Conservation (phyloP, 2,329 filamentous ascomycete species). For the Aspergillus brunneoviolaceus region DNA sequence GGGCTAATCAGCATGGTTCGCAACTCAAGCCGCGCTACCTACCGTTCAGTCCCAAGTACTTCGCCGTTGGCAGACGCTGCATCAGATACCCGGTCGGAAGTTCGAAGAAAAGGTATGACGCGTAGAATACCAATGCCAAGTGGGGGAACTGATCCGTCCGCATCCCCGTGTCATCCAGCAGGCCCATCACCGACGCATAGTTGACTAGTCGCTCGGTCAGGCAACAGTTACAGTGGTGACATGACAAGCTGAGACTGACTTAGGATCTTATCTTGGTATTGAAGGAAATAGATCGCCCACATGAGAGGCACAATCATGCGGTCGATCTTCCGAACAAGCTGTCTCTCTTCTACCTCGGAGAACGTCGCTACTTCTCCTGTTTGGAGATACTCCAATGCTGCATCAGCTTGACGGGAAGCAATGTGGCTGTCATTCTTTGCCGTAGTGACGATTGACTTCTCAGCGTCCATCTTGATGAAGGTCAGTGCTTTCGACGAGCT, state of each 20-base stretch:
- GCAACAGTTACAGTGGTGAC: constrained; percentile 45
- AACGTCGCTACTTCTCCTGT: constrained; percentile 26
- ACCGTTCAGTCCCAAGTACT: constrained; percentile 51
- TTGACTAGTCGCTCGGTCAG: constrained; percentile 48
- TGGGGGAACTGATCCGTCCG: constrained; percentile 60
- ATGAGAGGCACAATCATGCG: constrained; percentile 52
- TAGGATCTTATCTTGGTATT: constrained; percentile 60
- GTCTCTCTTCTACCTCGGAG: constrained; percentile 31
- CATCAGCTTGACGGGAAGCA: constrained; percentile 32
- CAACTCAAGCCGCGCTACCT: constrained; percentile 26
- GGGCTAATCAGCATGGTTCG: constrained; percentile 12
- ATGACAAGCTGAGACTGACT: constrained; percentile 48
- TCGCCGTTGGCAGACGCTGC: constrained; percentile 55
- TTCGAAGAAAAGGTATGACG: constrained; percentile 58
- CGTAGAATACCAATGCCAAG: constrained; percentile 59
- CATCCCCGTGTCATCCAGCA: constrained; percentile 55
- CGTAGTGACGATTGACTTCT: constrained; percentile 15
- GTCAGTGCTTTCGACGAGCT: neutral
- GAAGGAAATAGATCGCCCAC: constrained; percentile 57
- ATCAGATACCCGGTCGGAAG: constrained; percentile 58
- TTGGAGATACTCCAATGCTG: constrained; percentile 37
- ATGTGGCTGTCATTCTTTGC: constrained; percentile 16
- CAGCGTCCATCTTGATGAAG: neutral
- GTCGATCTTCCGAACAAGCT: constrained; percentile 38
- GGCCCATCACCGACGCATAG: constrained; percentile 60